Conservation (phyloP, 495 filamentous ascomycete species). For the Podospora pseudopauciseta region DNA sequence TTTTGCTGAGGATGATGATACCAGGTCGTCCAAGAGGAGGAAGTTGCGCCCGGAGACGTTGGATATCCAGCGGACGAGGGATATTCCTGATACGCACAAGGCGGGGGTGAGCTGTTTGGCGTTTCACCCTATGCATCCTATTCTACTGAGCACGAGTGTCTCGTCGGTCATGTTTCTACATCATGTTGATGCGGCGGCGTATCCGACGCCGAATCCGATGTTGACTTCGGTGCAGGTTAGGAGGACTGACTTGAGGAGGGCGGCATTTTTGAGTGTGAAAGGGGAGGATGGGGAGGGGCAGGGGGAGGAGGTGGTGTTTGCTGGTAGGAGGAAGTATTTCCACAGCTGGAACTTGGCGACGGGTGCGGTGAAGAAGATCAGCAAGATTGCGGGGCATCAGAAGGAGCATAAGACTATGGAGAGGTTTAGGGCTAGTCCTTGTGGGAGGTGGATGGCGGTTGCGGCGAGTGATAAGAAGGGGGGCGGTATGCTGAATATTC, state of each 20-base stretch:
- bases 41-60: slow-evolving; percentile 82
- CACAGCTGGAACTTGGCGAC: slow-evolving; percentile 87
- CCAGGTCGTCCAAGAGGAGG: slow-evolving; percentile 44
- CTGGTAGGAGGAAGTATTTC: slow-evolving; percentile 84
- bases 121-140: slow-evolving; percentile 84
- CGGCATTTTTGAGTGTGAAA: slow-evolving; percentile 57
- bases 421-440: slow-evolving; percentile 76
- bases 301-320: slow-evolving; percentile 71
- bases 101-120: slow-evolving; percentile 77
- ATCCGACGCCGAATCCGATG: slow-evolving; percentile 74
- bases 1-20: slow-evolving; percentile 36
- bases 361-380: slow-evolving; percentile 74
- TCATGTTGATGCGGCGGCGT: slow-evolving; percentile 72
- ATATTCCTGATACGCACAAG: slow-evolving; percentile 51
- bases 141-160: slow-evolving; percentile 82
- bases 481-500: slow-evolving; percentile 80
- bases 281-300: slow-evolving; percentile 51
- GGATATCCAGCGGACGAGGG: slow-evolving; percentile 65
- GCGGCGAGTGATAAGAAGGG: slow-evolving; percentile 74
- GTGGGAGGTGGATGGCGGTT: slow-evolving; percentile 78
- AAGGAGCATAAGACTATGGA: slow-evolving; percentile 89
- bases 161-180: slow-evolving; percentile 83
- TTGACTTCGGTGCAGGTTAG: slow-evolving; percentile 85
- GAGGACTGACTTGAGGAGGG: slow-evolving; percentile 72
- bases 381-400: slow-evolving; percentile 73